Evolutionary conservation across 192 early-diverging fungal genomes (phyloP), one percentile per base, ranked within the genome.

Genomic region (Phlyctochytrium bullatum): DNA sequence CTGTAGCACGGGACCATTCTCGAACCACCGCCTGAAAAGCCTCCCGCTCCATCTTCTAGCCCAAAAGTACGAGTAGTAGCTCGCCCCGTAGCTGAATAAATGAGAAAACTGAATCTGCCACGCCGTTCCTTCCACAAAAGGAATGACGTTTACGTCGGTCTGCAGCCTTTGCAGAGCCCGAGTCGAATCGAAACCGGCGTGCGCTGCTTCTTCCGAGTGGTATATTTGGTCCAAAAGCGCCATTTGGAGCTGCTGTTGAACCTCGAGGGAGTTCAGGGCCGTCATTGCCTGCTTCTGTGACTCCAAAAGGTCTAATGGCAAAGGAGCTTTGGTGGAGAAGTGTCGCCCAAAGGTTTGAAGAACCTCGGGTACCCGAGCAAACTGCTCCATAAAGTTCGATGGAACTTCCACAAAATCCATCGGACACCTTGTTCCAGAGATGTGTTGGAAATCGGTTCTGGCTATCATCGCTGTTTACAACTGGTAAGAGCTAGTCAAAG

Each of bases 331-430:
- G 0, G 91, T 94, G 59, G 82, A 72, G 77, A 91, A 80, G 62
- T 95, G 88, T 20, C 83, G 85, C 0, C 89, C 90, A 73, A 98
- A 89, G 0, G 87, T 72, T 31, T 84, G 67, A 1, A 96, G 78
- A 2, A 93, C 89, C 24, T 86, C 69, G 0, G 90, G 90, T 16
- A 88, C 85, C 2, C 82, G 76, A 0, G 92, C 89, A 78, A 98
- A 96, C 36, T 89, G 85, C 72, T 99, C 94, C 91, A 95, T 92
- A 47, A 99, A 76, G 61, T 97, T 95, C 2, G 94, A 96, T 0
- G 97, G 97, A 35, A 99, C 80, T 78, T 99, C 97, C 1, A 97
- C 95, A 86, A 99, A 96, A 77, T 99, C 97, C 27, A 94, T 88
- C 3, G 89, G 82, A 71, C 94, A 95, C 29, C 97, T 83, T 10